Evolutionary conservation across 768 basidiomycete species (phyloP).

Genomic region (Pisolithus sp.): DNA sequence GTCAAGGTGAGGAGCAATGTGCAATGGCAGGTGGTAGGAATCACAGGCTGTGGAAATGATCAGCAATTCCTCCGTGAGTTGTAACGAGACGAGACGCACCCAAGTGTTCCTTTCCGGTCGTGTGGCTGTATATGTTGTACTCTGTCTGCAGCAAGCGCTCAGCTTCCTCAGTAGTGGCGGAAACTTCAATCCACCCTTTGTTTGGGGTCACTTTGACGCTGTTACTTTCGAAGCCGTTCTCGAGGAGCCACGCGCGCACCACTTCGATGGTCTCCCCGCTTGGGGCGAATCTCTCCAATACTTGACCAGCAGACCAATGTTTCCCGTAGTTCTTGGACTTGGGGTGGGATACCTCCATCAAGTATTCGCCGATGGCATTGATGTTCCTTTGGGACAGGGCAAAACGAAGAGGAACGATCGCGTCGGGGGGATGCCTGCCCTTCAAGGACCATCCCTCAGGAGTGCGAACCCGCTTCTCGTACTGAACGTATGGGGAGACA

Average conservation of each 20-base stretch:
- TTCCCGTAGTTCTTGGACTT: conserved; percentile 24
- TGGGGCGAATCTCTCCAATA: conserved; percentile 39
- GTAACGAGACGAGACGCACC: conserved; percentile 17
- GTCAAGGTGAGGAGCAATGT: conserved; percentile 28
- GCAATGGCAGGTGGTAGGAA: conserved; percentile 27
- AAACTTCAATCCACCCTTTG: conserved; percentile 36
- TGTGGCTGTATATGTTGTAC: conserved; percentile 19
- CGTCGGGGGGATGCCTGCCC: conserved; percentile 29
- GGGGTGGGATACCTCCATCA: conserved; percentile 22
- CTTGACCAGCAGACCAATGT: conserved; percentile 27
- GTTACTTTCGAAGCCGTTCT: conserved; percentile 29
- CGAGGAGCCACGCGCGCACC: conserved; percentile 35
- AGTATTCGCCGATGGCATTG: conserved; percentile 18
- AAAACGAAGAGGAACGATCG: conserved; percentile 23
- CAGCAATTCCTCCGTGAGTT: neutral
- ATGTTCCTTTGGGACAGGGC: conserved; percentile 29
- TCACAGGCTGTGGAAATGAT: conserved; percentile 21
- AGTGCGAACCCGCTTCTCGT: conserved; percentile 29
- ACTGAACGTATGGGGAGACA: conserved; percentile 24
- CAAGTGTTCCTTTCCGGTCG: conserved; percentile 21
- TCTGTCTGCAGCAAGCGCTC: conserved; percentile 31
- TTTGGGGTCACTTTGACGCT: conserved; percentile 28
- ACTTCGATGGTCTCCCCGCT: conserved; percentile 28
- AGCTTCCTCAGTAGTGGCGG: conserved; percentile 36
- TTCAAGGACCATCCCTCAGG: conserved; percentile 29